Evolutionary conservation across 805 yeast species (phyloP), one percentile per base, ranked within the genome.

Genomic region (Candida stauntonica): DNA sequence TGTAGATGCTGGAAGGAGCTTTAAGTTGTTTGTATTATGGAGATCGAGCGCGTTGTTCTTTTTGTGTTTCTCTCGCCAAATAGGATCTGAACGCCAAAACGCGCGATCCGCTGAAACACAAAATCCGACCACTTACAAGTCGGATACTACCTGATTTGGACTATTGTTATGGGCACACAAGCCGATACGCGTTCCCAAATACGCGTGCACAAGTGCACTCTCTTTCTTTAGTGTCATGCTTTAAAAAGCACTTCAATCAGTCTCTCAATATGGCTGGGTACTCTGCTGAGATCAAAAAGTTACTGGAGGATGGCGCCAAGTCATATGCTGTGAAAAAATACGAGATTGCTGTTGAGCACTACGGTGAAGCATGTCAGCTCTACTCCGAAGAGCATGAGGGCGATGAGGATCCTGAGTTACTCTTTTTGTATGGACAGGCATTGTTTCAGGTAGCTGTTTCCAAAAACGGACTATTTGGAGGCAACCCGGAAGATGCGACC

Each of bases 381-480:
- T 70, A 63, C 47, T 71, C 77, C 35, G 63, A 70, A 15, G 39
- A 35, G 4, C 42, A 44, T 17, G 67, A 71, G 12, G 78, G 75
- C n/a, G 73, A 74, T 31, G 95, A 87, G 46, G 74, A 75, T 44
- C 82, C 93, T 5, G 85, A 85, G 44, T 67, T 86, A 48, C 65
- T 88, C 51, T 77, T 72, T 47, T 60, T 83, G 29, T 88, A 88
- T 48, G 96, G 96, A 3, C 78, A 79, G 57, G 79, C 95, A 1
- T 61, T 89, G 26, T 88, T 81, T 62, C 83, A 80, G 46, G 73
- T 76, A 27, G 97, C 89, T 0, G 83, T 86, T 7, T 64, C 76
- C 15, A 81, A 75, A 31, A 78, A 87, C 2, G 89, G 82, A 31
- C 81, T 89, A 4, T 70, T 89, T 44, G 95, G 95, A 14, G 81